phyloP scores from a whole-genome alignment of 331 rosid genomes.

The Erythrophleum ivorense region DNA sequence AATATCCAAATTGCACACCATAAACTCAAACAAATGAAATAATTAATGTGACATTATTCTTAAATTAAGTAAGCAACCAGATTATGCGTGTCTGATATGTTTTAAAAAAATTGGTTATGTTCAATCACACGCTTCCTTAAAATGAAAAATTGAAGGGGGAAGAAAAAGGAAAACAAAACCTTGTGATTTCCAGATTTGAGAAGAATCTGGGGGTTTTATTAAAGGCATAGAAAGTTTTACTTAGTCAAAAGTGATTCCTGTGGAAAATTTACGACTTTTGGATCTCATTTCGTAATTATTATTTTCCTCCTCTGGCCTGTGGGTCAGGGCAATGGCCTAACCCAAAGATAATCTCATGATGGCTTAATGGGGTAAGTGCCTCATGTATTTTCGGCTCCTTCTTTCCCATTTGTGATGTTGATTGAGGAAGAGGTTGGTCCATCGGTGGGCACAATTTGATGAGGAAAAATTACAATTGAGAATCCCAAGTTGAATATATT shows the following conservation, averaged over 20 bases:
- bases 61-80: background rate
- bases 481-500: too few species aligned
- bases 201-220: background rate
- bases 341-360: background rate
- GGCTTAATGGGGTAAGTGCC: background rate
- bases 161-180: background rate
- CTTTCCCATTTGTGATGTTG: conserved; percentile 1
- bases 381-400: conserved; percentile 29
- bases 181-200: background rate
- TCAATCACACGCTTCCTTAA: background rate
- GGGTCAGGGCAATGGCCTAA: conserved; percentile 6
- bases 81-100: background rate
- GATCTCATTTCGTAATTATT: background rate
- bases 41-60: background rate
- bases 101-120: background rate
- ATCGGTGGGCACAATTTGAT: background rate
- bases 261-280: background rate
- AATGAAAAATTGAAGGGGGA: background rate
- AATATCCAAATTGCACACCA: background rate
- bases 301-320: background rate
- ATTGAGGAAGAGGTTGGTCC: conserved; percentile 8
- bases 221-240: too few species aligned
- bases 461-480: background rate
- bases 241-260: conserved; percentile 3
- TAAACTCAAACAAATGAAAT: background rate